Evolutionary conservation across 1,284 basidiomycete genomes (phyloP), one percentile per base, ranked within the genome.

Genomic region (Sporisorium exsertum): DNA sequence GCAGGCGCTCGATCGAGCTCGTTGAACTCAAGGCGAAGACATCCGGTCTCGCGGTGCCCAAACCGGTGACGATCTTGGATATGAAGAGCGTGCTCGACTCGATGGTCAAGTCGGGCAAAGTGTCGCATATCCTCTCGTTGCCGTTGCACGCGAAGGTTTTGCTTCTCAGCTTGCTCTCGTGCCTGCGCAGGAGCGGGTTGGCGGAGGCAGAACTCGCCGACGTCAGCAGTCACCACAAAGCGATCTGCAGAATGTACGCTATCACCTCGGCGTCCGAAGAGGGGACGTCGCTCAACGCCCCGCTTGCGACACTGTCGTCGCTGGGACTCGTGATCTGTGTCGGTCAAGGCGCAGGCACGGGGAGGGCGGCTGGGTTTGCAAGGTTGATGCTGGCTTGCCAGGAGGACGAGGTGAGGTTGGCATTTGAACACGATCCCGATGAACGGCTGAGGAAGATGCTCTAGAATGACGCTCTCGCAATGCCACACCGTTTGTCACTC

Each of bases 31-130:
- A 64, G 50, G 46, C 61, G 50, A 58, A 88, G 88, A 56, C 46
- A 15, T 10, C 22, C 18, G 10, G 42, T 0, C 5, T 32, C 3
- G 12, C 20, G 1, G 8, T 27, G 0, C 63, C 85, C 87, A 37
- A 86, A 37, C 88, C 90, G 0, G 94, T 94, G 12, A 88, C 89
- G 22, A 90, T 91, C 2, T 88, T 89, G 27, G 92, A 97, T 75
- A 91, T 97, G 78, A 90, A 89, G 74, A 89, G 90, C 45, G 93
- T 98, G 18, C 92, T 96, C 69, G 91, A 91, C 80, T 90, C 90
- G 29, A 94, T 98, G 93, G 94, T 95, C 80, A 94, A 93, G 75
- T 94, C 92, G 66, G 94, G 95, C 1, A 93, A 92, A 0, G 92
- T 73, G 0, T 66, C 71, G 12, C 82, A 84, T 61, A 78, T 84